These are phyloP conservation scores for Cyclostephanos tholiformis DNA, from an alignment of 108 stramenopile genomes.

Conservation along the genomic window DNA sequence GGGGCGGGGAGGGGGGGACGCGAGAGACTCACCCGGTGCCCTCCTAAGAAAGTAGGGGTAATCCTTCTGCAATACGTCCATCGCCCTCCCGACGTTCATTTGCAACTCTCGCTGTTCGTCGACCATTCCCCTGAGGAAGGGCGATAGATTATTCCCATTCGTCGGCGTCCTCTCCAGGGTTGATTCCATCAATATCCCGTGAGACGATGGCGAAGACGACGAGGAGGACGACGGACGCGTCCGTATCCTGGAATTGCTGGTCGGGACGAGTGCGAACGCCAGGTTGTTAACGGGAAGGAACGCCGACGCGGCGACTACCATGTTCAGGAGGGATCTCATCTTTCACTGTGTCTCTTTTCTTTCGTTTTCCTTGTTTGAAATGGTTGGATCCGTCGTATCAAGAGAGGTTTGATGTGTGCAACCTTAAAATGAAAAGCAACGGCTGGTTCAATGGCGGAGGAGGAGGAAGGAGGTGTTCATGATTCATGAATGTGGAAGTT, in stretches of 20 bases:
- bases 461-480: too few relatives aligned
- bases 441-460: not conserved
- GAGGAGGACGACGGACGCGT: not conserved
- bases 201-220: constrained; percentile 5
- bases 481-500: too few relatives aligned
- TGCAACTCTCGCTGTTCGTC: constrained; percentile 74
- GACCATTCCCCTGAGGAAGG: constrained; percentile 69
- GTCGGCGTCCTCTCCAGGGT: constrained; percentile 2
- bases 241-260: constrained; percentile 11
- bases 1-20: too few relatives aligned
- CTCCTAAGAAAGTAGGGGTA: constrained; percentile 69
- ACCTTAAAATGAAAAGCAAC: not conserved
- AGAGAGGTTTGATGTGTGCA: too few relatives aligned
- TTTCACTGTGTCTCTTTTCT: too few relatives aligned
- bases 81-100: constrained; percentile 76
- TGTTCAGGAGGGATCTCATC: constrained; percentile 6
- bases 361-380: too few relatives aligned
- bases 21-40: constrained; percentile 66
- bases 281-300: not conserved
- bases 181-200: constrained; percentile 2
- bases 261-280: constrained; percentile 1
- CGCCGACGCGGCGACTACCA: not conserved
- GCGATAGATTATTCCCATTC: constrained; percentile 45
- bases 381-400: too few relatives aligned
- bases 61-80: constrained; percentile 77